A percentile compares a stretch with the other conserved stretches of the same genome.
Conservation (phyloP, 2,329 filamentous ascomycete genomes). For the Trichoderma gracile region DNA sequence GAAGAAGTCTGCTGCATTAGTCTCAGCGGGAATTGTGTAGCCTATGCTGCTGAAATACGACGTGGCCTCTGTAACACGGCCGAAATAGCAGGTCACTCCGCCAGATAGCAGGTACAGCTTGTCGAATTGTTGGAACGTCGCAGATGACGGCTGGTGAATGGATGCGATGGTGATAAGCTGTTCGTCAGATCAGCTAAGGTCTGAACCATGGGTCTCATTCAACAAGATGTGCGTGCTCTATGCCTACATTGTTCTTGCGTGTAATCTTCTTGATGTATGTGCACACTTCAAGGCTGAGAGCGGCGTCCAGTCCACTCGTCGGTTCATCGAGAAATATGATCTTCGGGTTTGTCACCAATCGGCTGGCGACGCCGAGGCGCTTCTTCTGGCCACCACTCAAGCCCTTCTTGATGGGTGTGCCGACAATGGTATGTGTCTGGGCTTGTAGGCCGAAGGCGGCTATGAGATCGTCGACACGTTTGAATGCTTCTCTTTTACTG, state of each 20-base stretch:
- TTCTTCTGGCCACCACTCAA: slow-evolving; percentile 85
- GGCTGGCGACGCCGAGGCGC: slow-evolving; percentile 74
- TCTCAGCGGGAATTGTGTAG: slow-evolving; percentile 64
- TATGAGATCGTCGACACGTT: slow-evolving; percentile 66
- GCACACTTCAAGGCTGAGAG: slow-evolving; percentile 74
- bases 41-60: slow-evolving; percentile 65
- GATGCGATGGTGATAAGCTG: slow-evolving; percentile 76
- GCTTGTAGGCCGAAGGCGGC: slow-evolving; percentile 70
- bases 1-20: slow-evolving; percentile 78
- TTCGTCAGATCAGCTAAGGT: slow-evolving; percentile 54
- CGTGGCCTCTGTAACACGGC: slow-evolving; percentile 58
- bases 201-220: not conserved
- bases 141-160: slow-evolving; percentile 82
- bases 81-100: slow-evolving; percentile 73
- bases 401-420: slow-evolving; percentile 79
- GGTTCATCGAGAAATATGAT: slow-evolving; percentile 83
- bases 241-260: not conserved
- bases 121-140: slow-evolving; percentile 79
- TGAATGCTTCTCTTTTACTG: slow-evolving; percentile 55
- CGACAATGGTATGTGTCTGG: slow-evolving; percentile 71
- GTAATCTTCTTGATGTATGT: slow-evolving; percentile 67
- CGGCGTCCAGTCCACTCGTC: slow-evolving; percentile 80
- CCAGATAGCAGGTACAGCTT: slow-evolving; percentile 72
- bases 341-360: slow-evolving; percentile 77
- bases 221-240: not conserved